Evolutionary conservation across 2,329 filamentous ascomycete genomes (phyloP), one percentile per base, ranked within the genome.

Genomic region (Calonectria leucothoes): DNA sequence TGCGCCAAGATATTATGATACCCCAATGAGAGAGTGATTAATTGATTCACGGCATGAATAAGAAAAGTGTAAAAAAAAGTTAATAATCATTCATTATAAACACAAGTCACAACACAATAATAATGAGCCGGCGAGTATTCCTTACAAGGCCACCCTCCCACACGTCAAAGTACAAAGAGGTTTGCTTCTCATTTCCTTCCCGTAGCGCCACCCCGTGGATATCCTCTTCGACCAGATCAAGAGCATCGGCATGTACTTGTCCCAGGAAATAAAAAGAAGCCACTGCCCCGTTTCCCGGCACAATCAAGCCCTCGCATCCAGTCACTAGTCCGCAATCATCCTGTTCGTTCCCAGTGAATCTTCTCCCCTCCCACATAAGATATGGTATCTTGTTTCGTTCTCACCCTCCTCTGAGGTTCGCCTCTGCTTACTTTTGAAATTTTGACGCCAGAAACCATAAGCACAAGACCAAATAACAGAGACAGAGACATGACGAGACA

Each of bases 1-100:
- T 29, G 37, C 31, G 27, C 33, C 27, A 66, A 14, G n/a, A 63
- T 35, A 52, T 51, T 63, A 45, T 51, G 45, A 67, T 67, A 67
- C 64, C 52, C 52, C 10, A 52, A n/a, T 5, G 6, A n/a, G 17
- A 45, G 12, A 48, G 45, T 25, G 23, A 14, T 23, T 8, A 6
- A n/a, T 3, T 23, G 17, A 25, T 31, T 11, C 29, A 31, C 27
- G 17, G 31, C 12, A 12, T 29, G 17, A 12, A 31, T 29, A 17
- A 11, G 7, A 27, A 27, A 23, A 23, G 23, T 71, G 70, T 57
- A 72, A 75, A 68, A 76, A 74, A 76, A 70, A 75, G 70, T 67
- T 71, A 69, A 61, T n/a, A 73, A 75, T 74, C 71, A 79, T 78
- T 80, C 76, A 80, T 81, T 80, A 81, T 72, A 81, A 74, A 76